Percentiles rank a stretch among this genome's conserved stretches.
Evolutionary conservation across 148 eudicot species (phyloP).

Genomic region (Silene conica): DNA sequence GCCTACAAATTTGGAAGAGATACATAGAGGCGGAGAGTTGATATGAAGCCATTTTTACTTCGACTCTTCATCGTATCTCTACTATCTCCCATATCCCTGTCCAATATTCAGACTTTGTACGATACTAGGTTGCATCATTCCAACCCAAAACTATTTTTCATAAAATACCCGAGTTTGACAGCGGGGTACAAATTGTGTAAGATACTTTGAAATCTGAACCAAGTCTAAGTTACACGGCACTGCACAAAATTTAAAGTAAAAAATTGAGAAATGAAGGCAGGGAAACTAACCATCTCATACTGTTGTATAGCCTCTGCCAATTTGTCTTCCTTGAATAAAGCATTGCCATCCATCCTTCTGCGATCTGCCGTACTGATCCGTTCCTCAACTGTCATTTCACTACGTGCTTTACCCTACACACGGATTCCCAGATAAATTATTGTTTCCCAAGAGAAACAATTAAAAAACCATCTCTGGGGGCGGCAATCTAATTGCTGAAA

Average conservation of each 20-base stretch:
- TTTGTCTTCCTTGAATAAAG: conserved; percentile 85
- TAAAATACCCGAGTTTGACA: not conserved
- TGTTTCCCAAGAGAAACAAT: not conserved
- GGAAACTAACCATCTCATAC: conserved; percentile 77
- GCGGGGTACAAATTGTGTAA: not conserved
- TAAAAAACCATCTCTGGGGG: not conserved
- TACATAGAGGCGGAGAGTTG: not conserved
- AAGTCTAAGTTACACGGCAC: not conserved
- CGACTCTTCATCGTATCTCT: not conserved
- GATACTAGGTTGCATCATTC: not conserved
- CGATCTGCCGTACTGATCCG: conserved; percentile 93
- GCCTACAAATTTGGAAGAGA: conserved; percentile 44
- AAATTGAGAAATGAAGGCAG: not conserved
- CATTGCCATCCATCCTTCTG: conserved; percentile 96
- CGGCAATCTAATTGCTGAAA: not conserved
- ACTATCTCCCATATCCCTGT: not conserved
- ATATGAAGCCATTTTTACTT: not conserved
- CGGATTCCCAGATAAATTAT: not conserved
- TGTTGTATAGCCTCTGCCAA: conserved; percentile 96
- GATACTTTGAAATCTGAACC: not conserved
- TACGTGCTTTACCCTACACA: conserved; percentile 81
- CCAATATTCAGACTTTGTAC: not conserved
- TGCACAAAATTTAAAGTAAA: not conserved
- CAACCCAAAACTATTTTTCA: not conserved
- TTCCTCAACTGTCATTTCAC: conserved; percentile 99